Conservation (phyloP, 2,329 filamentous ascomycete species). For the Penicillium sp. region DNA sequence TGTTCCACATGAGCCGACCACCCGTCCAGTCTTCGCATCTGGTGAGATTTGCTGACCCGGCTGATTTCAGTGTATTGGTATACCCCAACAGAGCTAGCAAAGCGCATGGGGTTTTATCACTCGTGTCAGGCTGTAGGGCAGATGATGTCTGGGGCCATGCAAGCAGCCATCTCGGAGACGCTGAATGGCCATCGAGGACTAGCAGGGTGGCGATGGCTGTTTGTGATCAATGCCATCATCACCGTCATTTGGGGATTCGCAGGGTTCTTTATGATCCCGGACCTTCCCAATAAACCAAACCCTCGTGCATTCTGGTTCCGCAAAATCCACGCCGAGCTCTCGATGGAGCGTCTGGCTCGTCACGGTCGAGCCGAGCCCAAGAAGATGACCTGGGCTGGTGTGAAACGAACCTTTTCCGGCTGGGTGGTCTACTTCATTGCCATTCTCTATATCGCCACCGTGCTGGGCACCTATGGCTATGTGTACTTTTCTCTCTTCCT, state of each 20-base stretch:
- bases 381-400: conserved; percentile 41
- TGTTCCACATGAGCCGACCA: neutral
- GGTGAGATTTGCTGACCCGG: neutral
- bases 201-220: conserved; percentile 34
- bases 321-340: conserved; percentile 37
- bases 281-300: conserved; percentile 32
- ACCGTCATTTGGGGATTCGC: conserved; percentile 32
- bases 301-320: conserved; percentile 39
- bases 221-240: conserved; percentile 36
- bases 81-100: conserved; percentile 31
- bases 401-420: conserved; percentile 40
- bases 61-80: conserved; percentile 31
- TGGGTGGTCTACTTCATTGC: conserved; percentile 46
- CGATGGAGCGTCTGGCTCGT: conserved; percentile 41
- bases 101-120: conserved; percentile 30
- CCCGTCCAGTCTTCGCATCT: neutral
- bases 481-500: conserved; percentile 22
- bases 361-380: conserved; percentile 44
- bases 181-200: conserved; percentile 26
- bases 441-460: conserved; percentile 42
- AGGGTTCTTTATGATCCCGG: conserved; percentile 35
- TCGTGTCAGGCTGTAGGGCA: conserved; percentile 25
- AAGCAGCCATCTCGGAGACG: conserved; percentile 28
- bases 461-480: conserved; percentile 45
- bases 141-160: conserved; percentile 29